These are phyloP conservation scores for Viola pubescens DNA, from an alignment of 441 rosid genomes.

Conservation along the genomic window DNA sequence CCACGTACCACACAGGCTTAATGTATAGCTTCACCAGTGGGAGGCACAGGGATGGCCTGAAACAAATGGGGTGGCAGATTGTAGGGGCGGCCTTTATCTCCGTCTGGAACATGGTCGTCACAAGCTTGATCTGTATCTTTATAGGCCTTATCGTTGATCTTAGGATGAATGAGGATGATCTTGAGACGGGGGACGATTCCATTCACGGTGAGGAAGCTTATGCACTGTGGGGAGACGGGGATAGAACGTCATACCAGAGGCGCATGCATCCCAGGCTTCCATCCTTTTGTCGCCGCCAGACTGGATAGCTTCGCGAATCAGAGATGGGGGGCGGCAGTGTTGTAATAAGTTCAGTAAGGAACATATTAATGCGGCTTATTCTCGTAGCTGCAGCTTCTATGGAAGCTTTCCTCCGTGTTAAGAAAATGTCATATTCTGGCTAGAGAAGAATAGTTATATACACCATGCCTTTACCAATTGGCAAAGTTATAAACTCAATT, in stretches of 20 bases:
- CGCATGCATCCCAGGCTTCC: slow-evolving; percentile 23
- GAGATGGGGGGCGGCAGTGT: too few relatives aligned
- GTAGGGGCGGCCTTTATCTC: slow-evolving; percentile 36
- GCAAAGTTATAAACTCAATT: too few relatives aligned
- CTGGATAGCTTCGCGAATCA: neutral
- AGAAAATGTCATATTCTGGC: too few relatives aligned
- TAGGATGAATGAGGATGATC: slow-evolving; percentile 44
- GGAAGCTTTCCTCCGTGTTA: too few relatives aligned
- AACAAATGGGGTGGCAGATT: slow-evolving; percentile 34
- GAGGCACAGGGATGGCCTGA: slow-evolving; percentile 20
- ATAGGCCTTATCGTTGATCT: slow-evolving; percentile 36
- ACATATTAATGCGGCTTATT: too few relatives aligned
- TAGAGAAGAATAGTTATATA: too few relatives aligned
- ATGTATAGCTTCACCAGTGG: slow-evolving; percentile 24
- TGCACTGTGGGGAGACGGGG: slow-evolving; percentile 51
- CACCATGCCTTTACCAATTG: too few relatives aligned
- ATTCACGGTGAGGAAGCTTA: slow-evolving; percentile 60
- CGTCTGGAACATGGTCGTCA: slow-evolving; percentile 35
- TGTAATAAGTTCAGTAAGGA: too few relatives aligned
- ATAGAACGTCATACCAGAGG: slow-evolving; percentile 23
- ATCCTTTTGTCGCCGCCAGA: slow-evolving; percentile 15
- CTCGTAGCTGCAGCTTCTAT: too few relatives aligned
- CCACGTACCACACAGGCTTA: slow-evolving; percentile 27
- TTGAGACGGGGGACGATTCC: slow-evolving; percentile 49
- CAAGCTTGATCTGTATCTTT: slow-evolving; percentile 45